Evolutionary conservation across 371 early-diverging fungal genomes (phyloP).

Genomic region (Mucor irregularis): DNA sequence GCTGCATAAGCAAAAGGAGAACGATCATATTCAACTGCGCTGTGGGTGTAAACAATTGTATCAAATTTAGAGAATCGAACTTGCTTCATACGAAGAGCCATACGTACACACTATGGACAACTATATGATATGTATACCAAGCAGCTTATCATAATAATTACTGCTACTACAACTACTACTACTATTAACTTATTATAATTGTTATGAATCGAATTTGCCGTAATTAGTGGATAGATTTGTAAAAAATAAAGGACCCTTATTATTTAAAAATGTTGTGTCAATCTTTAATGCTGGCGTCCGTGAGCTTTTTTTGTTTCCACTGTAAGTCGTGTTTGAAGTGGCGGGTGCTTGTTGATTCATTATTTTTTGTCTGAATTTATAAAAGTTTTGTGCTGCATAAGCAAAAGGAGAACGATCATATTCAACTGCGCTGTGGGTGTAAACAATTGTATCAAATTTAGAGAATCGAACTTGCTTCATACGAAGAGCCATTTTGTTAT

Average conservation of each 20-base stretch:
- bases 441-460: constrained; percentile 2
- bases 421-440: constrained; percentile 19
- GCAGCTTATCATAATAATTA: no score
- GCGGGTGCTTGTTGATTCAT: background rate
- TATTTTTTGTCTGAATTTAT: background rate
- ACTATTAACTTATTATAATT: no score
- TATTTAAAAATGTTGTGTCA: background rate
- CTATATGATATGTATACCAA: background rate
- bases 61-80: constrained; percentile 17
- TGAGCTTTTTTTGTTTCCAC: background rate
- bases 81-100: no score
- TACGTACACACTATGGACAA: no score
- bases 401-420: constrained; percentile 25
- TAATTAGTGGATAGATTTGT: background rate
- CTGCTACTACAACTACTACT: no score
- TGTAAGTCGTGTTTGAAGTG: no score
- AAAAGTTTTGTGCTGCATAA: background rate
- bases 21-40: constrained; percentile 24
- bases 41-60: constrained; percentile 16
- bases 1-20: constrained; percentile 8
- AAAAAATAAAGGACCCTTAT: background rate
- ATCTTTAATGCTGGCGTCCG: background rate
- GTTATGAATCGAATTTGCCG: background rate
- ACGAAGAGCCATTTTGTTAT: no score
- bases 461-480: constrained; percentile 21